Evolutionary conservation across 2,329 filamentous ascomycete species (phyloP).

Genomic region (Botrytis fragariae): DNA sequence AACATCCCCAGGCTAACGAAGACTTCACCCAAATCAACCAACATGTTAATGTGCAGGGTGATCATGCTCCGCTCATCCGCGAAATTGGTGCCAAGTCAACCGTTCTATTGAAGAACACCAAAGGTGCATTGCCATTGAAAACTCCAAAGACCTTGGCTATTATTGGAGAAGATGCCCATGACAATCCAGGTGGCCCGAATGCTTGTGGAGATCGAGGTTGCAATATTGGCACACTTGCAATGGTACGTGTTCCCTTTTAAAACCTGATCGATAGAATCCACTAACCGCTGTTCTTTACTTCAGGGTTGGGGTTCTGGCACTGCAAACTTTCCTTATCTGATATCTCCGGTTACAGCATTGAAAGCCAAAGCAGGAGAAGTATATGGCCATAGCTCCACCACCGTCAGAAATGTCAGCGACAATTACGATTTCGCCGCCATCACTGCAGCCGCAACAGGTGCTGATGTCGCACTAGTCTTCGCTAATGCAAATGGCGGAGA

Average conservation of each 20-base stretch:
- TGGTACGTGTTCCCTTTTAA: conserved; percentile 46
- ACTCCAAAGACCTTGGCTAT: conserved; percentile 41
- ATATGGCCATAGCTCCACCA: conserved; percentile 52
- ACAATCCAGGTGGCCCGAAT: conserved; percentile 59
- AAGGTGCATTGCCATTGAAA: conserved; percentile 49
- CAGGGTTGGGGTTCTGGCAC: conserved; percentile 78
- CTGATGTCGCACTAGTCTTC: conserved; percentile 77
- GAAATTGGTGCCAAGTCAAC: conserved; percentile 53
- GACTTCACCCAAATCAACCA: conserved; percentile 69
- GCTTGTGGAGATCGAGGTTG: conserved; percentile 58
- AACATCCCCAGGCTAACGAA: conserved; percentile 62
- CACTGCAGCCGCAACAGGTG: conserved; percentile 63
- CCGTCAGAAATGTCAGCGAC: conserved; percentile 65
- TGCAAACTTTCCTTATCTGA: conserved; percentile 70
- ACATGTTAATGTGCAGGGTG: conserved; percentile 74
- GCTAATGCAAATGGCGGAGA: conserved; percentile 85
- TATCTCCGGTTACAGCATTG: conserved; percentile 71
- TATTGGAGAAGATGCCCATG: conserved; percentile 49
- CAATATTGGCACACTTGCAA: conserved; percentile 49
- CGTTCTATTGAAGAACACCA: conserved; percentile 62
- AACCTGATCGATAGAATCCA: conserved; percentile 51
- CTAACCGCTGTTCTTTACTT: conserved; percentile 40
- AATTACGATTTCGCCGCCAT: conserved; percentile 53
- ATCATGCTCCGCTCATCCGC: conserved; percentile 74
- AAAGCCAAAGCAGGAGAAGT: conserved; percentile 60